Conservation (phyloP, 2,329 filamentous ascomycete genomes). For the Pseudopyrenochaeta lycopersici region DNA sequence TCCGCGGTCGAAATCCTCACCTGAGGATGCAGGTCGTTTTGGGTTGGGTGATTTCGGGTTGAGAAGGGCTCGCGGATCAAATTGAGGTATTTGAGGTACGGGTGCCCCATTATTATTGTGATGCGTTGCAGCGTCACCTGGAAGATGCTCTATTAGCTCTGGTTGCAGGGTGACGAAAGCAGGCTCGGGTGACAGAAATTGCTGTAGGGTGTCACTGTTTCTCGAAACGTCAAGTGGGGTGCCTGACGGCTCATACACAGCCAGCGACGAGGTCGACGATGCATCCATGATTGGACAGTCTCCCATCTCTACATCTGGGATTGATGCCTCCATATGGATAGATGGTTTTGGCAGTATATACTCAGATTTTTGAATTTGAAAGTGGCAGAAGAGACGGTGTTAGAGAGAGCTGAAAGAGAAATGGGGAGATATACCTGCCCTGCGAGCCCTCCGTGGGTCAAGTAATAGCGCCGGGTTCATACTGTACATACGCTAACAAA, state of each 20-base stretch:
- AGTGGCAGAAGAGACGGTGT: not conserved
- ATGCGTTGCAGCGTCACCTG: constrained; percentile 28
- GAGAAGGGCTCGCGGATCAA: constrained; percentile 43
- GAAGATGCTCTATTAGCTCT: constrained; percentile 26
- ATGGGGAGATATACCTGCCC: constrained; percentile 31
- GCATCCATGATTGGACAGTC: not conserved
- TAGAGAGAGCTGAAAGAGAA: constrained; percentile 1
- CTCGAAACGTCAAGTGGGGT: not conserved
- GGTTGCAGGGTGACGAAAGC: constrained; percentile 7
- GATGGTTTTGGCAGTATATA: not conserved
- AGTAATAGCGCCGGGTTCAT: constrained; percentile 40
- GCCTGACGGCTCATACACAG: not conserved
- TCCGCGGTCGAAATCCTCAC: constrained; percentile 30
- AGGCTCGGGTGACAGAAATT: not conserved
- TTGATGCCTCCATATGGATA: constrained; percentile 1
- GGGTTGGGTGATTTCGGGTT: constrained; percentile 41
- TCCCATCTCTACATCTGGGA: constrained; percentile 1
- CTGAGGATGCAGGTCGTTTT: constrained; percentile 42
- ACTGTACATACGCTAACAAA: constrained; percentile 13
- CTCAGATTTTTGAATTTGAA: not conserved
- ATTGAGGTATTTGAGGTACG: constrained; percentile 18
- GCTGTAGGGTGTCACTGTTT: not conserved
- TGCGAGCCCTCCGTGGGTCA: constrained; percentile 31
- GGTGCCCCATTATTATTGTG: constrained; percentile 20
- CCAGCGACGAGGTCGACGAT: not conserved